These are phyloP conservation scores for Podaxis sp. DNA, from an alignment of 768 basidiomycete genomes.

Conservation along the genomic window DNA sequence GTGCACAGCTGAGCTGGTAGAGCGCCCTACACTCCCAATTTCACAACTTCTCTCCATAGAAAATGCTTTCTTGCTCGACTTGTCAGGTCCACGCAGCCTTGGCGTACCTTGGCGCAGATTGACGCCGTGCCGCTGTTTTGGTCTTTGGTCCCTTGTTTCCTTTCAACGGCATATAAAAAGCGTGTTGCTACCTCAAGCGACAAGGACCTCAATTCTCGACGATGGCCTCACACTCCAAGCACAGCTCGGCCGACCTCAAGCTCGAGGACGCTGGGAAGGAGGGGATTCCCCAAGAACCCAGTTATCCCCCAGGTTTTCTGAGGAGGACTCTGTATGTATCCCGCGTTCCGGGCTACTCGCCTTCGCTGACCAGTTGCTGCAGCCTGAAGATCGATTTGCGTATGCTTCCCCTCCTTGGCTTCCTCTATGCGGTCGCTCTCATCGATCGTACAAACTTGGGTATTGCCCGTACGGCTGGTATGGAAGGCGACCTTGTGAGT, in stretches of 20 bases:
- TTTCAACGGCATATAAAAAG: neutral
- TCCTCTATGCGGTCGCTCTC: conserved; percentile 34
- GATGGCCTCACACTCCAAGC: conserved; percentile 22
- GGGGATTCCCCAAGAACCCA: conserved; percentile 3
- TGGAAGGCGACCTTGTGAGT: conserved; percentile 32
- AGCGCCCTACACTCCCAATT: neutral
- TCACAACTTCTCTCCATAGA: neutral
- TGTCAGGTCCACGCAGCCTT: neutral
- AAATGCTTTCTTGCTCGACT: neutral
- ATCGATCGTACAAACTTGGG: conserved; percentile 38
- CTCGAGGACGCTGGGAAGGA: conserved; percentile 21
- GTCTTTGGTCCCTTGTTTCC: neutral
- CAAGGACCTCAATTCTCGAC: neutral
- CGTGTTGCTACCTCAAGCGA: neutral
- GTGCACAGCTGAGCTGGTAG: neutral
- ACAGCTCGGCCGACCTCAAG: conserved; percentile 19
- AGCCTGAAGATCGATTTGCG: conserved; percentile 33
- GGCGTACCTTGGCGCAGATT: neutral
- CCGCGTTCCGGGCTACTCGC: neutral
- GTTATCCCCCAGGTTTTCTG: conserved; percentile 20
- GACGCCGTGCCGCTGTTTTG: neutral
- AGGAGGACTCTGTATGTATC: conserved; percentile 21
- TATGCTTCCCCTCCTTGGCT: conserved; percentile 32
- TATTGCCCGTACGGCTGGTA: conserved; percentile 33
- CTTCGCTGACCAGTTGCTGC: conserved; percentile 3